Base-by-base conservation (phyloP, 2,329 filamentous ascomycete species). In the Diaporthe citriasiana region DNA sequence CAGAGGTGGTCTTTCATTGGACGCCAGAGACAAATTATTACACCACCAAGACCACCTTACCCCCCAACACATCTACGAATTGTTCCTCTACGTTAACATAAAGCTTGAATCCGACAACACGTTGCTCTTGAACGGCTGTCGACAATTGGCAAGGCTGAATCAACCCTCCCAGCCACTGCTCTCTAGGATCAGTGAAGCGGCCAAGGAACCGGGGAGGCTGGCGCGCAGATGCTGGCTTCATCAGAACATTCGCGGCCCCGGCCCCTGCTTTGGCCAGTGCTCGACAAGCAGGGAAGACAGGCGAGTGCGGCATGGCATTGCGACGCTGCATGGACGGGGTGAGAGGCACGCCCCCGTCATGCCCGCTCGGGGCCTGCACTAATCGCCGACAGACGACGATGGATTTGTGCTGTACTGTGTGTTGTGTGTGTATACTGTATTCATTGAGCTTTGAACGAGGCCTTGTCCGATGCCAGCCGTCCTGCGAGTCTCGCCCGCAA, bases 301-400 rank as follows among this genome's bases (percentile, higher is more conserved):
- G 71, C 65, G 65, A 73, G 56, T 72, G 70, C 73, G 73, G 65
- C 27, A 74, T 63, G 50, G 56, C 45, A 70, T 70, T 71, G 73
- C 71, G 71, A 66, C 73, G 45, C 56, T 73, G 53, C 71, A 75
- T 22, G 73, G 65, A 65, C 45, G 60, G 70, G 73, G 63, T 22
- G 22, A 33, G 33, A 50, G 57, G 56, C 45, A 53, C 45, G 45
- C 45, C 63, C 63, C 63, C 30, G 50, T 51, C 47, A 25, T 51
- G 45, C 30, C 47, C 63, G 53, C 47, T 68, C 63, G 63, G 45
- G 38, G 42, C 40, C 47, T 68, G 33, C 15, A 68, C 63, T 53
- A 53, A 68, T 51, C 63, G 45, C 63, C 33, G 63, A 68, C 33
- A 33, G 63, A 40, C 33, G 33, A 53, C 63, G 33, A 66, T 45